These are phyloP conservation scores for Leccinum fuscescens DNA, from an alignment of 1,284 basidiomycete species.

Conservation along the genomic window DNA sequence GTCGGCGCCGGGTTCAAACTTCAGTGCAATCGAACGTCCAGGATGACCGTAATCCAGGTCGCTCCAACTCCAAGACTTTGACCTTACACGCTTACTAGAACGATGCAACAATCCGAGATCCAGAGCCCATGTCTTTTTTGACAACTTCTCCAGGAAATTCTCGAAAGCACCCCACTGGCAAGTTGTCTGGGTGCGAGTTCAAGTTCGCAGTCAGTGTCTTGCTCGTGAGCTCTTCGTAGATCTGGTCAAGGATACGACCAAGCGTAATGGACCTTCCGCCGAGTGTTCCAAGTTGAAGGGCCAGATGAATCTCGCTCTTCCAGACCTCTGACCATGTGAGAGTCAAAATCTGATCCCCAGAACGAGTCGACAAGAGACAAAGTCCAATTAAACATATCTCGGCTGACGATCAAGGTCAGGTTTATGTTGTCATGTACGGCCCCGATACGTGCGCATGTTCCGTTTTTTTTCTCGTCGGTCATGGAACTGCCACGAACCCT, in stretches of 20 bases:
- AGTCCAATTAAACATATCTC: no score
- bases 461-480: no score
- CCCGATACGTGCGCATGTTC: no score
- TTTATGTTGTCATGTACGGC: no score
- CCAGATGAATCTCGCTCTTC: neutral
- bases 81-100: neutral
- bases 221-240: neutral
- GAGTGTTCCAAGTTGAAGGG: neutral
- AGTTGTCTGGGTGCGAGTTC: neutral
- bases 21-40: no score
- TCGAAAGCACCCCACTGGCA: neutral
- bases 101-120: neutral
- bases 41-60: no score
- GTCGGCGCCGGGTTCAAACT: no score
- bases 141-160: neutral
- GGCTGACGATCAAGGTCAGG: no score
- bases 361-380: neutral
- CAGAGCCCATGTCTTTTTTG: neutral
- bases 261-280: neutral
- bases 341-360: no score
- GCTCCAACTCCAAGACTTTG: no score
- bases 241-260: neutral
- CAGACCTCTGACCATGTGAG: neutral
- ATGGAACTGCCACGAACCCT: no score
- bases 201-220: neutral